These are phyloP conservation scores for Trichosanthes cucumerina DNA, from an alignment of 306 rosid species.

Conservation along the genomic window DNA sequence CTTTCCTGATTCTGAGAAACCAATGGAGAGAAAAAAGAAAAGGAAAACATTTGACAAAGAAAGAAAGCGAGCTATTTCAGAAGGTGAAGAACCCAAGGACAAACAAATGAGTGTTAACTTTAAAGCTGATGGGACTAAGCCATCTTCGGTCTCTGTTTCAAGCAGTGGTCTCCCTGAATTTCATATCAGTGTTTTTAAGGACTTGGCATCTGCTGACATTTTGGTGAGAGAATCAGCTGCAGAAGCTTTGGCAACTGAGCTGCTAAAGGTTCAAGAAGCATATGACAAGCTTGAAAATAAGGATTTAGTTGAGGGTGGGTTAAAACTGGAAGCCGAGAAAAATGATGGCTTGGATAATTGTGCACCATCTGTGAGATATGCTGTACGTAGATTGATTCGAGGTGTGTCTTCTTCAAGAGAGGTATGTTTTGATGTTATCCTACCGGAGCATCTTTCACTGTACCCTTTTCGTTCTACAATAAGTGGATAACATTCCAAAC, in stretches of 20 bases:
- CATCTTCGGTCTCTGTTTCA: constrained; percentile 9
- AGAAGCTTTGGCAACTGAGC: constrained; percentile 54
- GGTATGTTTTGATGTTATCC: constrained; percentile 24
- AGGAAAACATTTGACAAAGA: constrained; percentile 56
- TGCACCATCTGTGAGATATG: constrained; percentile 94
- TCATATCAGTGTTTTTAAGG: constrained; percentile 88
- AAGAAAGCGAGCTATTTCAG: constrained; percentile 17
- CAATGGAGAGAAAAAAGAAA: constrained; percentile 75
- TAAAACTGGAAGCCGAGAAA: constrained; percentile 83
- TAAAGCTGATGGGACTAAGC: constrained; percentile 9
- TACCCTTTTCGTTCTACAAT: not conserved
- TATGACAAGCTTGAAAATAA: constrained; percentile 49
- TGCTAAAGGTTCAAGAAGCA: constrained; percentile 63
- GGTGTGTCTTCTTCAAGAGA: constrained; percentile 94
- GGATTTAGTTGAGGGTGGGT: constrained; percentile 44
- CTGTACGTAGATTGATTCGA: constrained; percentile 76
- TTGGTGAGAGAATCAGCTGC: constrained; percentile 46
- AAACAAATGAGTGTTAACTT: constrained; percentile 9
- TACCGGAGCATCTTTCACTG: not conserved
- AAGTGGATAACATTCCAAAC: not conserved
- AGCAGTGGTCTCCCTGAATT: constrained; percentile 46
- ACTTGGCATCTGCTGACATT: constrained; percentile 46
- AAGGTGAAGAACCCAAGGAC: constrained; percentile 7
- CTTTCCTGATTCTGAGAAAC: constrained; percentile 24
- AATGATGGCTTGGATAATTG: constrained; percentile 83